Percentiles rank a stretch among this genome's conserved stretches.
These are phyloP conservation scores for Metschnikowia orientalis DNA, from an alignment of 805 yeast genomes.

Conservation along the genomic window DNA sequence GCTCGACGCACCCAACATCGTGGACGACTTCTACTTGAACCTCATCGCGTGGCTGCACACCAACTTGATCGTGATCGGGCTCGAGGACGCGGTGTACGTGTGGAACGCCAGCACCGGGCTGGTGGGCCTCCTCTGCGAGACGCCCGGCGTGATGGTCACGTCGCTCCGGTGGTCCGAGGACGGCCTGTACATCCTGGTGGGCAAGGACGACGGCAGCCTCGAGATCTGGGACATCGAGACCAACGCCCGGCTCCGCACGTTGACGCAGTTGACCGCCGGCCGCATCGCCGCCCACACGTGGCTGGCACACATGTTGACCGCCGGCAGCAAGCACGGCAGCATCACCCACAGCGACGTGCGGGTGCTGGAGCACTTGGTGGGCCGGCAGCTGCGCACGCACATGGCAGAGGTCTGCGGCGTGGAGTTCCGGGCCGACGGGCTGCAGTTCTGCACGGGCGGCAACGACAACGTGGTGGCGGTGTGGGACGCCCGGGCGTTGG, in stretches of 20 bases:
- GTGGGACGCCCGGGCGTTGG: conserved; percentile 63
- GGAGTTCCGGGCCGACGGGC: conserved; percentile 79
- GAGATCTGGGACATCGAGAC: conserved; percentile 94
- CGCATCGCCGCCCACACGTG: conserved; percentile 83
- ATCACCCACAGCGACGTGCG: conserved; percentile 89
- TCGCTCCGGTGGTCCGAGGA: conserved; percentile 90
- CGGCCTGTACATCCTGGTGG: conserved; percentile 80
- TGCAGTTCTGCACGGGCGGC: conserved; percentile 86
- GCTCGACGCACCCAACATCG: conserved; percentile 91
- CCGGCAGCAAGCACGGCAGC: conserved; percentile 86
- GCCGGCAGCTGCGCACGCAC: conserved; percentile 51
- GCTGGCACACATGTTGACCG: conserved; percentile 73
- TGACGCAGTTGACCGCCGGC: conserved; percentile 58
- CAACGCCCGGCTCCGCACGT: conserved; percentile 67
- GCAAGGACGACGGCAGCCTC: conserved; percentile 74
- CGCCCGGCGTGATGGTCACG: conserved; percentile 48
- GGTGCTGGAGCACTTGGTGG: conserved; percentile 67
- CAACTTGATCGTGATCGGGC: conserved; percentile 81
- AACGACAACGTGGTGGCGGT: conserved; percentile 90
- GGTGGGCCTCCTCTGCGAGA: conserved; percentile 64
- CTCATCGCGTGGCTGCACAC: conserved; percentile 82
- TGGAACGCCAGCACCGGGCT: conserved; percentile 88
- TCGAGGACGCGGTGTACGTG: conserved; percentile 76
- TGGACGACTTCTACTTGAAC: conserved; percentile 89
- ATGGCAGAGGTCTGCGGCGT: conserved; percentile 91